Evolutionary conservation across 164 flowering plant genomes (phyloP).

Genomic region (Akebia trifoliata): DNA sequence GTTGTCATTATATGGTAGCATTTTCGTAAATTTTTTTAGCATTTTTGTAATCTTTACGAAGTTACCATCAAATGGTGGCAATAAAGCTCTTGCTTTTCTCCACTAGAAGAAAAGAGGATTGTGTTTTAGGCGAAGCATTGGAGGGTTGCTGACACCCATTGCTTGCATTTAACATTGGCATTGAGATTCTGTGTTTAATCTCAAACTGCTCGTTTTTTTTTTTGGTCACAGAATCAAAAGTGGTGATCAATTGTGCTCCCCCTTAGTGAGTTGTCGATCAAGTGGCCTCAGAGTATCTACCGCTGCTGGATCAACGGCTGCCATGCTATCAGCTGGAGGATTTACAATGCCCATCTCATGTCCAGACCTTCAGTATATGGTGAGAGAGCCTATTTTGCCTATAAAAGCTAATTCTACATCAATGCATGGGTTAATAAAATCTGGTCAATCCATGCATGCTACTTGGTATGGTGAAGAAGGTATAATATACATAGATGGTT

Average conservation of each 20-base stretch:
- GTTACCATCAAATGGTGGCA: no score
- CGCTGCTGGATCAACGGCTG: slow-evolving; percentile 96
- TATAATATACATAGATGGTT: slow-evolving; percentile 71
- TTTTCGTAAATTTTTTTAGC: no score
- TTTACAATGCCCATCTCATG: slow-evolving; percentile 60
- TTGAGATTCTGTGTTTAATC: background rate
- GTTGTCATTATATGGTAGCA: no score
- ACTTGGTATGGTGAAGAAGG: slow-evolving; percentile 72
- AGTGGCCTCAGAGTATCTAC: slow-evolving; percentile 91
- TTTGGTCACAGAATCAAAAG: slow-evolving; percentile 41
- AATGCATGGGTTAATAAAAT: slow-evolving; percentile 61
- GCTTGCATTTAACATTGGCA: background rate
- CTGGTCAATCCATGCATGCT: slow-evolving; percentile 55
- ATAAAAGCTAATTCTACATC: slow-evolving; percentile 27
- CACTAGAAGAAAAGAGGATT: no score
- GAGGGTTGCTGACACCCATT: no score
- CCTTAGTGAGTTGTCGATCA: slow-evolving; percentile 55
- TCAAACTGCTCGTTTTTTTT: background rate
- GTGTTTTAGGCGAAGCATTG: no score
- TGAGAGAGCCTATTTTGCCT: slow-evolving; percentile 79
- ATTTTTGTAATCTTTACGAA: no score
- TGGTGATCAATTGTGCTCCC: slow-evolving; percentile 31
- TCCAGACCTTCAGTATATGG: slow-evolving; percentile 83
- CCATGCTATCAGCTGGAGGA: slow-evolving; percentile 94
- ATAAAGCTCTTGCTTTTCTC: no score